phyloP scores from a whole-genome alignment of 441 rosid genomes.

The Syzygium syzygioides region DNA sequence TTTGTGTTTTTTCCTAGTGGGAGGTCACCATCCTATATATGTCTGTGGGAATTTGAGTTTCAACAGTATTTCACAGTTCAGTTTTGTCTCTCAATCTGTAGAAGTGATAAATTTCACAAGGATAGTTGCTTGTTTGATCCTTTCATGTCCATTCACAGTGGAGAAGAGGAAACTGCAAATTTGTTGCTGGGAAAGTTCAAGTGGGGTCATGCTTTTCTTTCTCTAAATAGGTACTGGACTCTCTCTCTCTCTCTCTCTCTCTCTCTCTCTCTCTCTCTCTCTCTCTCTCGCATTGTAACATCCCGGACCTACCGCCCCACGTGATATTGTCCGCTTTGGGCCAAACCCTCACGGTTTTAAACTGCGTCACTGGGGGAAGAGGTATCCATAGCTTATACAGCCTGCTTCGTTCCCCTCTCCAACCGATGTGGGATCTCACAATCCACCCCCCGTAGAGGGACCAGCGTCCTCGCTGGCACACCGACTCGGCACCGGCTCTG shows the following conservation, averaged over 20 bases:
- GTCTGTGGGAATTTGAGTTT: not conserved
- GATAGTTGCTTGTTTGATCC: not conserved
- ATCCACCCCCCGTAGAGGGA: too few species aligned
- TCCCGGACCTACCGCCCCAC: too few species aligned
- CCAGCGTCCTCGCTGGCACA: too few species aligned
- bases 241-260: not conserved
- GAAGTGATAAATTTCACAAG: not conserved
- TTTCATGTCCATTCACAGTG: conserved; percentile 33
- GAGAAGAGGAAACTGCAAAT: conserved; percentile 77
- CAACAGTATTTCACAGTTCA: not conserved
- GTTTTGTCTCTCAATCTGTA: not conserved
- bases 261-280: not conserved
- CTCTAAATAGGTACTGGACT: conserved; percentile 64
- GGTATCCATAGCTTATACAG: too few species aligned
- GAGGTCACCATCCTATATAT: not conserved
- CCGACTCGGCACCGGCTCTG: too few species aligned
- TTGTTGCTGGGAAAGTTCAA: conserved; percentile 87
- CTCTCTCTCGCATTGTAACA: too few species aligned
- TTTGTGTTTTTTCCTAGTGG: not conserved
- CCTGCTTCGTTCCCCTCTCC: too few species aligned
- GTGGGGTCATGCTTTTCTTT: conserved; percentile 96
- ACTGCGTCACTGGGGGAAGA: too few species aligned
- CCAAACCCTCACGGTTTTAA: too few species aligned
- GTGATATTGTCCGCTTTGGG: too few species aligned
- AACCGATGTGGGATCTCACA: too few species aligned